phyloP scores from a whole-genome alignment of 805 yeast species.

The Ogataea glucozyma region DNA sequence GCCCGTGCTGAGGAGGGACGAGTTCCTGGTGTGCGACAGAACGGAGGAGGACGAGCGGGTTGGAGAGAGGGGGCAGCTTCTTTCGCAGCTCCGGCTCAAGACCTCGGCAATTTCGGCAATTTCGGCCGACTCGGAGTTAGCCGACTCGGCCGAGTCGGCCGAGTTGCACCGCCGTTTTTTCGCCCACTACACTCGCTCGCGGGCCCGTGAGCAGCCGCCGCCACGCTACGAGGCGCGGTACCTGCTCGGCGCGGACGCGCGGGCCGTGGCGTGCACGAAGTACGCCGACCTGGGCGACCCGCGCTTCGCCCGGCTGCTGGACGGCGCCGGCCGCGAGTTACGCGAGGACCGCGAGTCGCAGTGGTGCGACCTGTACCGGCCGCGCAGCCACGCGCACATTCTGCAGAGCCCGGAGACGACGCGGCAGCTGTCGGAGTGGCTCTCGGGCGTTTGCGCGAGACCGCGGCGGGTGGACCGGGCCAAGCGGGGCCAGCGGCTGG shows the following conservation, averaged over 20 bases:
- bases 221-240: background rate
- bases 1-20: constrained; percentile 32
- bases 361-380: constrained; percentile 50
- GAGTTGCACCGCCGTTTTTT: too few species aligned
- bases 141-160: too few species aligned
- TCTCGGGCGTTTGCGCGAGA: constrained; percentile 39
- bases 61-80: background rate
- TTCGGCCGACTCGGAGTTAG: too few species aligned
- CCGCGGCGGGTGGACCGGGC: constrained; percentile 31
- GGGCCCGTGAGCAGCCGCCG: background rate
- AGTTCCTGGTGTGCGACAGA: constrained; percentile 38
- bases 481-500: constrained; percentile 27
- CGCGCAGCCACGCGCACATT: constrained; percentile 37
- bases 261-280: constrained; percentile 3
- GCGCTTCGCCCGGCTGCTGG: constrained; percentile 10
- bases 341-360: constrained; percentile 19
- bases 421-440: constrained; percentile 39
- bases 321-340: background rate
- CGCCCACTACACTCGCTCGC: constrained; percentile 7
- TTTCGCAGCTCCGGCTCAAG: too few species aligned
- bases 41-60: constrained; percentile 10
- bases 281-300: constrained; percentile 10
- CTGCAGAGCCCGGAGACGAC: constrained; percentile 34
- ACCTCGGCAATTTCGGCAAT: too few species aligned
- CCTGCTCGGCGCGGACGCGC: constrained; percentile 6